phyloP scores from a whole-genome alignment of 148 eudicot species.

The Cornus florida region DNA sequence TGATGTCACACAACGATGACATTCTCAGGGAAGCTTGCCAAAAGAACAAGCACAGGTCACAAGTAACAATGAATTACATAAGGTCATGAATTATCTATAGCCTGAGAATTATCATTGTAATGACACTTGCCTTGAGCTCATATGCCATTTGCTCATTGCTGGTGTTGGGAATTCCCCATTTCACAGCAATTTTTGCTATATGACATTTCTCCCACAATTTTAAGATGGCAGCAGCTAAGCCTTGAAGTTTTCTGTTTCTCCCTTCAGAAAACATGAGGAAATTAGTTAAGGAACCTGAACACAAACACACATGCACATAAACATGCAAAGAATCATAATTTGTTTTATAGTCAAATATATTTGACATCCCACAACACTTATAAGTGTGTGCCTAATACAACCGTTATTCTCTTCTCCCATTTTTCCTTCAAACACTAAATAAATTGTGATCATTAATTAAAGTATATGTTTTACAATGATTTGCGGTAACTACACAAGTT shows the following conservation, averaged over 20 bases:
- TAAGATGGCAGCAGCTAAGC: slow-evolving; percentile 83
- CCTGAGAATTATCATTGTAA: neutral
- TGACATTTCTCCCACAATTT: slow-evolving; percentile 88
- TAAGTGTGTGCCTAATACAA: too few relatives aligned
- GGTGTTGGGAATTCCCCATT: slow-evolving; percentile 82
- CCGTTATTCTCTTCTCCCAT: too few relatives aligned
- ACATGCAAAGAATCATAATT: too few relatives aligned
- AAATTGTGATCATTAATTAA: too few relatives aligned
- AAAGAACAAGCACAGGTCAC: neutral
- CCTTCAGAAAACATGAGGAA: slow-evolving; percentile 45
- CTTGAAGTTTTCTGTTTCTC: slow-evolving; percentile 91
- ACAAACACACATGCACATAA: too few relatives aligned
- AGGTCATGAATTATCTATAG: neutral
- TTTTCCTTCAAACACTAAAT: too few relatives aligned
- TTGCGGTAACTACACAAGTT: too few relatives aligned
- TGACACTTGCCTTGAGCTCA: slow-evolving; percentile 82
- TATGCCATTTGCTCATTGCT: slow-evolving; percentile 87
- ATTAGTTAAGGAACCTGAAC: neutral
- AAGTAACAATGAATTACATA: neutral
- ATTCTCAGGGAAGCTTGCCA: too few relatives aligned
- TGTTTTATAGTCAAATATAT: too few relatives aligned
- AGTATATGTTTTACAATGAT: too few relatives aligned
- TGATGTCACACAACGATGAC: too few relatives aligned
- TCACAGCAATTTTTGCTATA: slow-evolving; percentile 87
- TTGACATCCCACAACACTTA: too few relatives aligned